Evolutionary conservation across 1,284 basidiomycete species (phyloP).

Genomic region (Acaromyces ingoldii): DNA sequence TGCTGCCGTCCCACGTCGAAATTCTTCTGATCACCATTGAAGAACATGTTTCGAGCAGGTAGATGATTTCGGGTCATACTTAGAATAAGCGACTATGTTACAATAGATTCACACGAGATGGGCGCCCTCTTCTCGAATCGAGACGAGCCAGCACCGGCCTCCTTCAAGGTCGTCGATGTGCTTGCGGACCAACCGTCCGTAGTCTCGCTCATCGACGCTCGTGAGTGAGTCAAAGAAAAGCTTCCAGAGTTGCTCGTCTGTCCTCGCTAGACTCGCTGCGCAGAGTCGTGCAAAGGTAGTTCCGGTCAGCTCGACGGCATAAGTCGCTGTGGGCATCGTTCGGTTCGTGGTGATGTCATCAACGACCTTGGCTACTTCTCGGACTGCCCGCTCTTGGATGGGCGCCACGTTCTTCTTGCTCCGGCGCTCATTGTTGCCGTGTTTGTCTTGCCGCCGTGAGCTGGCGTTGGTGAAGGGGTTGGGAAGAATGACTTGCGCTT

Average conservation of each 20-base stretch:
- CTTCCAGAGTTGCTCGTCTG: constrained; percentile 4
- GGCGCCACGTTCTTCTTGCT: not conserved
- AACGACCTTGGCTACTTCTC: not conserved
- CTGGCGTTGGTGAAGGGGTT: not conserved
- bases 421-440: not conserved
- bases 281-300: not conserved
- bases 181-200: not conserved
- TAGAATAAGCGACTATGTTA: too few relatives aligned
- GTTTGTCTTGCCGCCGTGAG: not conserved
- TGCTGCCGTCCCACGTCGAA: too few relatives aligned
- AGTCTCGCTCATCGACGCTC: not conserved
- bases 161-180: not conserved
- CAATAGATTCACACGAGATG: too few relatives aligned
- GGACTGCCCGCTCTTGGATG: constrained; percentile 1
- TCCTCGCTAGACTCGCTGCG: constrained; percentile 1
- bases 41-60: too few relatives aligned
- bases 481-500: not conserved
- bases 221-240: constrained; percentile 1
- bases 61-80: too few relatives aligned
- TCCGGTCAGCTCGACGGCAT: not conserved
- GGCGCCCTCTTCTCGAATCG: not conserved
- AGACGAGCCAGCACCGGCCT: constrained; percentile 2
- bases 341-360: not conserved
- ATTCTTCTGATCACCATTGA: too few relatives aligned
- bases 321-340: not conserved